These are phyloP conservation scores for Trichosporon sp. DNA, from an alignment of 1,284 basidiomycete genomes.

Conservation along the genomic window DNA sequence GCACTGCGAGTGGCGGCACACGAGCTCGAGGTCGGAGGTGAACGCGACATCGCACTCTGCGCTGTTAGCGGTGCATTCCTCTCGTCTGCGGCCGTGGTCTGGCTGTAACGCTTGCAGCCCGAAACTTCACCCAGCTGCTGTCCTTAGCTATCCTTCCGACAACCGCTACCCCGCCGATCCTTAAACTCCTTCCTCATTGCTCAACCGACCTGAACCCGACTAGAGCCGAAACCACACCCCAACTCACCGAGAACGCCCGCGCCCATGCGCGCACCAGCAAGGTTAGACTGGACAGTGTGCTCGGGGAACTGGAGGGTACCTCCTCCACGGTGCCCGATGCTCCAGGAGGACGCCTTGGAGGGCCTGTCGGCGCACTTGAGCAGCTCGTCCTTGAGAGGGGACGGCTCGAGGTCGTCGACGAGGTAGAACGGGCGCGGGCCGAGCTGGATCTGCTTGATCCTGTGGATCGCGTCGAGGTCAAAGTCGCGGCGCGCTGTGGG, in stretches of 20 bases:
- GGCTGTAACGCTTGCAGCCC: no score
- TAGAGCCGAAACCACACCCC: not conserved
- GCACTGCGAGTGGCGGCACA: slow-evolving; percentile 25
- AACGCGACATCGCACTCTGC: slow-evolving; percentile 24
- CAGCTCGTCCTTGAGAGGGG: slow-evolving; percentile 22
- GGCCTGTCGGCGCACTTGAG: slow-evolving; percentile 10
- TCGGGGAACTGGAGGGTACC: slow-evolving; percentile 26
- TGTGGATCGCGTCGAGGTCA: not conserved
- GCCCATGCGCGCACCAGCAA: slow-evolving; percentile 23
- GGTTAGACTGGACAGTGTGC: slow-evolving; percentile 20
- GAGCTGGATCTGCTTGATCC: slow-evolving; percentile 18
- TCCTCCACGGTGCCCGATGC: slow-evolving; percentile 22
- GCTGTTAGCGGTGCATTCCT: not conserved
- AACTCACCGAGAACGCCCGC: slow-evolving; percentile 19
- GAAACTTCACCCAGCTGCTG: no score
- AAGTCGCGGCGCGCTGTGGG: slow-evolving; percentile 2
- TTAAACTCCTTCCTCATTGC: no score
- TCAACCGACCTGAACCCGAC: no score
- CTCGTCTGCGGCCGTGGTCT: no score
- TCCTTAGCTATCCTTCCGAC: no score
- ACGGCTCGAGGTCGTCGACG: slow-evolving; percentile 20
- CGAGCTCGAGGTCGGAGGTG: slow-evolving; percentile 23
- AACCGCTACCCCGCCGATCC: no score
- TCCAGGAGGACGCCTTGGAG: slow-evolving; percentile 2
- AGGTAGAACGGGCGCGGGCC: slow-evolving; percentile 26